Base-by-base conservation (phyloP, 1,139 yeast species). In the Taphrina pruni region DNA sequence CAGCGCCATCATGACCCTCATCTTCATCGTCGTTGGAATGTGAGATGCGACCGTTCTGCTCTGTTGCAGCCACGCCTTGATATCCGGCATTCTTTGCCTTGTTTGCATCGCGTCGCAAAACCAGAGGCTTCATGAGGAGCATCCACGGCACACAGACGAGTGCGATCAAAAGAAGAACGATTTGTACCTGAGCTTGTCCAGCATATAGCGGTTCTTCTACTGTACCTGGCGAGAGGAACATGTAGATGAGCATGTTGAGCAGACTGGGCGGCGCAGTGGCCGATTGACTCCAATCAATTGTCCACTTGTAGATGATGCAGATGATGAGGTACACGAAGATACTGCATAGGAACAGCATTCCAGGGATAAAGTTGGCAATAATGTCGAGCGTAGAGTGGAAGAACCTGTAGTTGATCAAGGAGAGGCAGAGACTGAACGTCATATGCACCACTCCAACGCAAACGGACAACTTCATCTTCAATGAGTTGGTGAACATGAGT, bases 81-180 rank as follows among this genome's bases (percentile, higher is more conserved):
- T 79, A 78, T 14, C 76, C 77, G 51, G 72, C 77, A 71, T 65
- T 74, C 71, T 75, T 76, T 69, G 74, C 77, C 71, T 73, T 74
- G 70, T 78, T 75, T 74, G 81, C 80, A 71, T 82, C 79, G 60
- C 80, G 78, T 70, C 86, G 83, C 74, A 90, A 84, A 58, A 87
- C 86, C 74, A 93, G 79, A n/a, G 99, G 99, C 80, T 94, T 94
- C 75, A 88, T 85, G 46, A 94, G 79, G 71, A 94, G 83, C 75
- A 94, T 82, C 97, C 99, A 94, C 6, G 99, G 99, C 43, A 94
- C 94, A 82, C 99, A 95, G 17, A 89, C 81, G 67, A 91, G 81
- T 0, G 99, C 98, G 66, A 90, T 79, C 26, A 90, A 74, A 38
- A 94, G 86, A 64, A 94, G 81, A 8, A 88, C 77, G 9, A 89